A percentile compares a stretch with the other conserved stretches of the same genome.
Conservation (phyloP, 106 monocot genomes). For the Gastrodia elata region DNA sequence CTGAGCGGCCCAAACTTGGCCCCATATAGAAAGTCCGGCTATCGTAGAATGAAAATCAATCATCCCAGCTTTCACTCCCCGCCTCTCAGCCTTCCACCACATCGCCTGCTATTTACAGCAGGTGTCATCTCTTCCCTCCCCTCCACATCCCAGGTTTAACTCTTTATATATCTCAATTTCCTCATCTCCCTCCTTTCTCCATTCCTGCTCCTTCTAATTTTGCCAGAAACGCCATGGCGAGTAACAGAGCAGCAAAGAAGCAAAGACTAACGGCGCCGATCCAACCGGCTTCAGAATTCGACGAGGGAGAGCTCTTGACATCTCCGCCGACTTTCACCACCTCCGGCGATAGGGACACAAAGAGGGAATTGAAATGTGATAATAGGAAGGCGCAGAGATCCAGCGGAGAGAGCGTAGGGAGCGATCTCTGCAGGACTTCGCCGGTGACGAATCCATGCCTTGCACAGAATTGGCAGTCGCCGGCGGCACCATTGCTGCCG, state of each 20-base stretch:
- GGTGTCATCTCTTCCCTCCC: not conserved
- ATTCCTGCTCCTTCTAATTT: not conserved
- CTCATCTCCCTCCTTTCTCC: not conserved
- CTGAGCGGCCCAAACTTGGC: too few species aligned
- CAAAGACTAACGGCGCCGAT: not conserved
- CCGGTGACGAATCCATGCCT: slow-evolving; percentile 83
- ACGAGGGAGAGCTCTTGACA: not conserved
- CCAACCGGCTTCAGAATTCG: slow-evolving; percentile 8
- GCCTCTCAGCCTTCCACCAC: not conserved
- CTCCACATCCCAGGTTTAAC: not conserved
- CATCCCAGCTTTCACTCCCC: not conserved
- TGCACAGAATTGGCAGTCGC: slow-evolving; percentile 68
- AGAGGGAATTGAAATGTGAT: slow-evolving; percentile 69
- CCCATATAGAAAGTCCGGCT: too few species aligned
- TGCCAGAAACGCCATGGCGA: not conserved
- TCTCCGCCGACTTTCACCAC: not conserved
- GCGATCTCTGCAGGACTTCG: slow-evolving; percentile 42
- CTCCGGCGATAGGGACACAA: slow-evolving; percentile 33
- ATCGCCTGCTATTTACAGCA: not conserved
- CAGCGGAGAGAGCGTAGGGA: slow-evolving; percentile 37
- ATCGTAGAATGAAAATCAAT: not conserved
- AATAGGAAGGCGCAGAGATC: slow-evolving; percentile 27
- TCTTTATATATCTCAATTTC: not conserved
- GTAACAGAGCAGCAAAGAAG: not conserved
- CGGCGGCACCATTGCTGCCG: slow-evolving; percentile 32